Base-by-base conservation (phyloP, 345 rosid species). In the Camelina sativa region DNA sequence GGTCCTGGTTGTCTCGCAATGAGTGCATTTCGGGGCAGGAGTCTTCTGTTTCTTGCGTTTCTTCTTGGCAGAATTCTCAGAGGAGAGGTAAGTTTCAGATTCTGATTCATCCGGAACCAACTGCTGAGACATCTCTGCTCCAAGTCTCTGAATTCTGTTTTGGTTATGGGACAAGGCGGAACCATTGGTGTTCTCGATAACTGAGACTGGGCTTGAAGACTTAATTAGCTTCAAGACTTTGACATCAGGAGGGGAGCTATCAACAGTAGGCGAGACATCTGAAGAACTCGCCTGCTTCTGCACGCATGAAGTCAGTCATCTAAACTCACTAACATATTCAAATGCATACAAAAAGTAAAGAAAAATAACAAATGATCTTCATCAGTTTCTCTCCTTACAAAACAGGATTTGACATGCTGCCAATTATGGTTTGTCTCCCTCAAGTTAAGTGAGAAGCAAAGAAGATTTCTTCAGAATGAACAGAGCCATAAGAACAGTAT, bases 1-100 rank as follows among this genome's bases (percentile, higher is more conserved):
- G 67, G 97, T 93, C 76, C 80, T 85, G 2, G 91, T 86, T 63
- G 86, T 86, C 82, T 84, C 84, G 65, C 98, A 90, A 69, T 87
- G 98, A 38, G 76, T 76, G 82, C 98, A 93, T 84, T 82, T 89
- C 72, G 80, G 6, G 67, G 62, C 30, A 1, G 73, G 77, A 62
- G 69, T 80, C 82, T 22, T 80, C 62, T 62, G 75, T 80, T 72
- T 85, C 69, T 79, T 84, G 76, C 74, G 83, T 63, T 80, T 84
- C 79, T 84, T 88, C 72, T 68, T 75, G 35, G 69, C 34, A 10
- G 75, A 17, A 17, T 69, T 78, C 80, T 82, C 83, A 1, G 23
- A 53, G 13, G 67, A 63, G 64, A 56, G 12, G 82, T 76, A 16
- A 34, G 44, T 74, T 67, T 84, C 85, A 40, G 83, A 84, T 30